Conservation (phyloP, 148 eudicot genomes). For the Simmondsia chinensis region DNA sequence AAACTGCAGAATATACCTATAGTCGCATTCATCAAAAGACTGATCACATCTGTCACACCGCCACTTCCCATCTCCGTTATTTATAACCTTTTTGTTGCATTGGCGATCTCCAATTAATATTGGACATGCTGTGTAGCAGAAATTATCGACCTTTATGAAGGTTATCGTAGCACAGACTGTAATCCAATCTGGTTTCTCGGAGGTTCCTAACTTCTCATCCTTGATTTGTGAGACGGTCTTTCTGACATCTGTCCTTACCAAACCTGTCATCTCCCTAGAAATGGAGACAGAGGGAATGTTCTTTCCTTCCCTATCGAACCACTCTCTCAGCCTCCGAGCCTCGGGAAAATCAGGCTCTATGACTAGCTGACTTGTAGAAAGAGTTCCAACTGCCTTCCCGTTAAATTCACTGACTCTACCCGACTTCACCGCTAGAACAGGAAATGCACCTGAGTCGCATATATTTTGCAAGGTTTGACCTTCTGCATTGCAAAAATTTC, state of each 20-base stretch:
- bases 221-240: conserved; percentile 80
- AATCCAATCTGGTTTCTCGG: conserved; percentile 93
- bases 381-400: conserved; percentile 76
- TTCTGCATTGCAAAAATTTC: conserved; percentile 72
- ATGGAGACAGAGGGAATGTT: conserved; percentile 45
- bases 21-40: conserved; percentile 71
- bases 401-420: conserved; percentile 70
- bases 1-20: conserved; percentile 79
- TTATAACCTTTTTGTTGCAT: conserved; percentile 80
- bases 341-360: conserved; percentile 93
- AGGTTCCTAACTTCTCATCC: conserved; percentile 87
- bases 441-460: conserved; percentile 72
- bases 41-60: conserved; percentile 84
- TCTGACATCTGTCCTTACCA: conserved; percentile 44
- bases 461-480: conserved; percentile 63
- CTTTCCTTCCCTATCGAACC: conserved; percentile 77
- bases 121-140: conserved; percentile 90
- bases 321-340: conserved; percentile 47
- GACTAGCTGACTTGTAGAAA: conserved; percentile 49
- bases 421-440: conserved; percentile 81
- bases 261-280: conserved; percentile 40
- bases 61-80: conserved; percentile 97
- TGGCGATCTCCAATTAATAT: conserved; percentile 55
- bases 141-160: conserved; percentile 63
- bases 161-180: conserved; percentile 61